Base-by-base conservation (phyloP, 2,329 filamentous ascomycete genomes). In the Hypoxylon sp. region DNA sequence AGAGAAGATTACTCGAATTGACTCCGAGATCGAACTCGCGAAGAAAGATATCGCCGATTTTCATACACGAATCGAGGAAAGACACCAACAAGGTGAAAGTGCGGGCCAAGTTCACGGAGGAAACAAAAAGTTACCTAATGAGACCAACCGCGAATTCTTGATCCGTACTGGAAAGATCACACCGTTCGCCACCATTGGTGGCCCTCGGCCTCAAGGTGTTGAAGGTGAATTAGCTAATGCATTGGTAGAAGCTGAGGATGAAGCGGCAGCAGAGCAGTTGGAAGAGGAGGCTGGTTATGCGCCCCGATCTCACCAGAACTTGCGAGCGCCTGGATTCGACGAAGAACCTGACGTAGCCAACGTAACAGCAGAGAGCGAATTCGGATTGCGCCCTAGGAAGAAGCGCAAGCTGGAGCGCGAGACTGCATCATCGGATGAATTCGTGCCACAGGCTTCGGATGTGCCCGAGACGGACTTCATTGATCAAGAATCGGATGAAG, bases 101-200 rank as follows among this genome's bases (percentile, higher is more conserved):
- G 71, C 75, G 1, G 74, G 77, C 7, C 62, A 71, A 1, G 71
- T 71, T 13, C 71, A 75, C 21, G 65, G 68, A 9, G 80, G 79
- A 19, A 84, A 80, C 42, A 78, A 80, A 51, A 84, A 83, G 44
- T 73, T 93, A 48, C 85, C 89, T 1, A 89, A 89, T 53, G 94
- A 97, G 74, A 91, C 83, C 16, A 86, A 90, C 54, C 84, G 92
- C 40, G 92, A 96, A 35, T 99, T 89, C 68, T 81, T 99, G 35
- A 94, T 99, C 37, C 86, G 94, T 19, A 99, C 93, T 0, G 94
- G 94, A 55, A 97, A 97, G 73, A 97, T 99, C 61, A 99, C 94
- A 0, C 94, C 94, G 0, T 99, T 99, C 66, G 89, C 91, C 5
- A 89, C 87, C 57, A 82, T 96, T 62, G 84, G 84, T 17, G 79